Base-by-base conservation (phyloP, 2,329 filamentous ascomycete species). In the Cladosporium phlei region DNA sequence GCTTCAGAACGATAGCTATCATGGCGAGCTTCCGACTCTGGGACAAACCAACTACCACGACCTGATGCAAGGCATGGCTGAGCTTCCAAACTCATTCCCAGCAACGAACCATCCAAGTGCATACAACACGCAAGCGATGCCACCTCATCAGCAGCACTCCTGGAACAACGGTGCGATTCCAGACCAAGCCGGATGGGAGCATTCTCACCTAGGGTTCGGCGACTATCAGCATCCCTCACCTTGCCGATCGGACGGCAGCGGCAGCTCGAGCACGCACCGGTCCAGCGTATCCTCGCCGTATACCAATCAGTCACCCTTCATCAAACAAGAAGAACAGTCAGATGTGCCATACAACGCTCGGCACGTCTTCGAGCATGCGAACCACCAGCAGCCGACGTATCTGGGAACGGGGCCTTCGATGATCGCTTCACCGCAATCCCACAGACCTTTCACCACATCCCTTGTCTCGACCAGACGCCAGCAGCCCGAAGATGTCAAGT, bases 161-260 rank as follows among this genome's bases (percentile, higher is more conserved):
- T 27, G 22, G 14, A 29, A 28, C 14, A 39, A 39, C 11, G 19
- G 8, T 39, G 21, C 37, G 24, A 22, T 14, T n/a, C 20, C 39
- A 17, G 22, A 45, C 16, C 42, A 28, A 6, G 7, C 35, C 22
- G 32, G 21, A 5, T 35, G 8, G 16, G 21, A 29, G 24, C 17
- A 17, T 4, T 20, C 32, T 17, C 35, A 35, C 30, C 7, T 20
- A 17, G 42, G 22, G n/a, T 29, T 37, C 24, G 16, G 21, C 5
- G 24, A 29, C n/a, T 45, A 35, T n/a, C 42, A 45, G 19, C 42
- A 45, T n/a, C 32, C 14, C 5, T 45, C 42, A 17, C 42, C 42
- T 16, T 37, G 32, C 22, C 32, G 42, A 29, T 45, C 42, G 20
- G 42, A 45, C 17, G 42, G 42, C 30, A 45, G 42, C 24, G 42